A percentile compares a stretch with the other conserved stretches of the same genome.
These are phyloP conservation scores for Tricholoma furcatifolium DNA, from an alignment of 768 basidiomycete genomes.

Conservation along the genomic window DNA sequence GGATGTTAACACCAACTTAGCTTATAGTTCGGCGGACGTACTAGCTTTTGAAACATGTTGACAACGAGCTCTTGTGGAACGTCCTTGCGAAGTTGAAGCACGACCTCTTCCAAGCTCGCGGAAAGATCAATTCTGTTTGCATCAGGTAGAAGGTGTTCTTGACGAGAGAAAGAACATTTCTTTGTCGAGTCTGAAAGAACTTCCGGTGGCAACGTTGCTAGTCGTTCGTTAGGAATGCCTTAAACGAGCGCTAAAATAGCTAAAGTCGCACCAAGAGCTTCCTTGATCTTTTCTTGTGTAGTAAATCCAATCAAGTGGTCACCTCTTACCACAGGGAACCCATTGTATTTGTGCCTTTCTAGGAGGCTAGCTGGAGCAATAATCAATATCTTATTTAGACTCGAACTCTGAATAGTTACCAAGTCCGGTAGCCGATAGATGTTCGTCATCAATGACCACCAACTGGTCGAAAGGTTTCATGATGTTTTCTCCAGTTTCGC, in stretches of 20 bases:
- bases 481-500: slow-evolving; percentile 57
- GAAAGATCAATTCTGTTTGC: slow-evolving; percentile 37
- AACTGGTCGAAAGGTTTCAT: slow-evolving; percentile 56
- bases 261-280: slow-evolving; percentile 31
- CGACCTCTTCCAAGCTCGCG: slow-evolving; percentile 42
- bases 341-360: slow-evolving; percentile 47
- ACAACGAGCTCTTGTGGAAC: slow-evolving; percentile 72
- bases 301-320: slow-evolving; percentile 59
- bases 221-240: neutral
- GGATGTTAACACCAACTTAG: neutral
- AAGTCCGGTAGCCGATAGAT: slow-evolving; percentile 48
- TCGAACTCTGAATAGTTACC: slow-evolving; percentile 24
- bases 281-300: slow-evolving; percentile 51
- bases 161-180: slow-evolving; percentile 43
- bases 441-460: slow-evolving; percentile 50
- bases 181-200: slow-evolving; percentile 26
- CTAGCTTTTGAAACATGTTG: slow-evolving; percentile 73
- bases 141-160: slow-evolving; percentile 23
- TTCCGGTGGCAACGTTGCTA: slow-evolving; percentile 30
- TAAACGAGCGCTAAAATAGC: neutral
- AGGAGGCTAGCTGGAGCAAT: slow-evolving; percentile 38
- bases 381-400: neutral
- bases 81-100: slow-evolving; percentile 65
- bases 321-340: slow-evolving; percentile 62
- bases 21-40: slow-evolving; percentile 21